A percentile compares a stretch with the other conserved stretches of the same genome.
Conservation (phyloP, 2,329 filamentous ascomycete species). For the Penicillium fuscoglaucum region DNA sequence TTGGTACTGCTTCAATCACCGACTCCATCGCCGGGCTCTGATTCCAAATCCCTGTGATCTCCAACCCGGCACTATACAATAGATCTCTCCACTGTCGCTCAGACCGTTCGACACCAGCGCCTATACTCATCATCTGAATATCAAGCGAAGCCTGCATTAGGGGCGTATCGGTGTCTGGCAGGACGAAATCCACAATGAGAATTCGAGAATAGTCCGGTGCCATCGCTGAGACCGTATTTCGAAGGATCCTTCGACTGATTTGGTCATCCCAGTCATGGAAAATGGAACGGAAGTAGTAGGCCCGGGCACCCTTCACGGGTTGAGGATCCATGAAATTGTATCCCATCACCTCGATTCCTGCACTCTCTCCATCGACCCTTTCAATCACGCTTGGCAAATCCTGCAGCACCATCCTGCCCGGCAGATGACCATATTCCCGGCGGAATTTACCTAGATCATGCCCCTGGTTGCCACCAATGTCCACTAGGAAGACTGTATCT, state of each 20-base stretch:
- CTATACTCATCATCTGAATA: slow-evolving; percentile 43
- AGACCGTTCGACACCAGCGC: slow-evolving; percentile 37
- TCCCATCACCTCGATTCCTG: slow-evolving; percentile 33
- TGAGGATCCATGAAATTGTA: slow-evolving; percentile 38
- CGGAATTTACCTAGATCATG: slow-evolving; percentile 39
- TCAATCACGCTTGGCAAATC: slow-evolving; percentile 38
- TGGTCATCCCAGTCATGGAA: slow-evolving; percentile 43
- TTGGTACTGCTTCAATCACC: slow-evolving; percentile 31
- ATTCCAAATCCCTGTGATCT: slow-evolving; percentile 33
- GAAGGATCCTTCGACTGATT: slow-evolving; percentile 35
- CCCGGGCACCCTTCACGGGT: slow-evolving; percentile 34
- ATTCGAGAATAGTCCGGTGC: slow-evolving; percentile 32
- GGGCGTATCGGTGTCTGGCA: slow-evolving; percentile 32
- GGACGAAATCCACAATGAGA: slow-evolving; percentile 40
- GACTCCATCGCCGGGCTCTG: slow-evolving; percentile 30
- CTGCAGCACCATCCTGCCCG: slow-evolving; percentile 41
- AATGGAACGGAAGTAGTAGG: slow-evolving; percentile 41
- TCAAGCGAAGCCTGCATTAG: slow-evolving; percentile 35
- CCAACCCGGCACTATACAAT: slow-evolving; percentile 30
- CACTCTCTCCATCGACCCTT: slow-evolving; percentile 4
- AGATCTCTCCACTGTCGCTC: slow-evolving; percentile 35
- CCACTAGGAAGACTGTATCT: slow-evolving; percentile 41
- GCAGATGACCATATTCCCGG: slow-evolving; percentile 33
- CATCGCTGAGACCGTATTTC: slow-evolving; percentile 36
- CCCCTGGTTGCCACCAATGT: slow-evolving; percentile 46